Evolutionary conservation across 306 rosid genomes (phyloP).

Genomic region (Castanea crenata): DNA sequence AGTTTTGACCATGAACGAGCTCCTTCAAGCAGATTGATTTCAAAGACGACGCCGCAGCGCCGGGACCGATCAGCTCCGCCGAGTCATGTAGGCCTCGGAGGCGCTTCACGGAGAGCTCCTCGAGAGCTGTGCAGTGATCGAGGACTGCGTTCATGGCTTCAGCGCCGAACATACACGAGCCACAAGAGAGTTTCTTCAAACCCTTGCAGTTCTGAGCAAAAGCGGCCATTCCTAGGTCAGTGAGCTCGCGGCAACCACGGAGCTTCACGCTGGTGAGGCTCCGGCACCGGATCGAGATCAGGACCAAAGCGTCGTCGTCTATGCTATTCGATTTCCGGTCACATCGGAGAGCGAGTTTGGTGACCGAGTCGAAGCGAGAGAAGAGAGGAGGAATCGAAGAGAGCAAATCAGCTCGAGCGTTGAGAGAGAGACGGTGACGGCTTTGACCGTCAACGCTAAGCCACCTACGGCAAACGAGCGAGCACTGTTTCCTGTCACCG

Average conservation of each 20-base stretch:
- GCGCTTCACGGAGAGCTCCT: slow-evolving; percentile 76
- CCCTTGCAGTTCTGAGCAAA: slow-evolving; percentile 59
- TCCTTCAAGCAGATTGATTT: slow-evolving; percentile 67
- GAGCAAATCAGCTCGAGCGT: slow-evolving; percentile 42
- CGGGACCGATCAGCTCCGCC: slow-evolving; percentile 38
- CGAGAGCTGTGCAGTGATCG: slow-evolving; percentile 47
- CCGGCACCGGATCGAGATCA: slow-evolving; percentile 61
- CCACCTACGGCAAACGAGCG: slow-evolving; percentile 70
- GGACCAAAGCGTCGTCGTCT: slow-evolving; percentile 55
- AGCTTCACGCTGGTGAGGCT: slow-evolving; percentile 69
- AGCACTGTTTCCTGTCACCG: slow-evolving; percentile 57
- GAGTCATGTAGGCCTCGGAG: slow-evolving; percentile 56
- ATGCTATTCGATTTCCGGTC: slow-evolving; percentile 62
- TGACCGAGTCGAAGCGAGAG: slow-evolving; percentile 64
- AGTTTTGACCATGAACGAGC: slow-evolving; percentile 60
- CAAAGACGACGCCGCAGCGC: slow-evolving; percentile 43
- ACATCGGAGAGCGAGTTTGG: slow-evolving; percentile 65
- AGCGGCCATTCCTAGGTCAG: slow-evolving; percentile 53
- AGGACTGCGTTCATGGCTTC: slow-evolving; percentile 59
- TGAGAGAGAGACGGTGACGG: slow-evolving; percentile 60
- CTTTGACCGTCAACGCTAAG: slow-evolving; percentile 56
- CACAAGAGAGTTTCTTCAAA: slow-evolving; percentile 68
- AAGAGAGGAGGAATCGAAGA: slow-evolving; percentile 54
- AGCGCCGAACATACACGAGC: slow-evolving; percentile 66
- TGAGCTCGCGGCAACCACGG: slow-evolving; percentile 63